phyloP scores from a whole-genome alignment of 257 asterid species.

The Salvia hispanica region DNA sequence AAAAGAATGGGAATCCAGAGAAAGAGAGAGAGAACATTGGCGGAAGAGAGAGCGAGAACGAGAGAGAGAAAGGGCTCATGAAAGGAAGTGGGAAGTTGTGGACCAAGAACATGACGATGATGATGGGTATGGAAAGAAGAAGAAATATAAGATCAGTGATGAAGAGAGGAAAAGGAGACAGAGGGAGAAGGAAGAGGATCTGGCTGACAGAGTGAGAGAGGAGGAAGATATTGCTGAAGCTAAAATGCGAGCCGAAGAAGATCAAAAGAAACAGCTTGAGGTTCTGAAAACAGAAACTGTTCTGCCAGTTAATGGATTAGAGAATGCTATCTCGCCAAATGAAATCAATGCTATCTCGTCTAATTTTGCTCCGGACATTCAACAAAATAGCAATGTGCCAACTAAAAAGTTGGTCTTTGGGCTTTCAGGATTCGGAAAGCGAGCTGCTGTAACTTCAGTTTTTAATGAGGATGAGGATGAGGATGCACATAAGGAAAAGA shows the following conservation, averaged over 20 bases:
- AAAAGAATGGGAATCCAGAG: conserved; percentile 98
- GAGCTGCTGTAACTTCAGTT: conserved; percentile 89
- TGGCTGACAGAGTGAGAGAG: conserved; percentile 76
- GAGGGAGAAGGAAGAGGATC: conserved; percentile 90
- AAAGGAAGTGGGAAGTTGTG: conserved; percentile 74
- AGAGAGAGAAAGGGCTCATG: conserved; percentile 87
- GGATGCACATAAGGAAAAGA: conserved; percentile 90
- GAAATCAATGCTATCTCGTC: conserved; percentile 46
- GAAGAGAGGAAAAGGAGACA: conserved; percentile 89
- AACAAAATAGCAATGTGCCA: conserved; percentile 62
- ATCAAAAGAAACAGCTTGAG: conserved; percentile 65
- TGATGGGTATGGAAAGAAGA: conserved; percentile 76
- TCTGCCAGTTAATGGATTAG: conserved; percentile 49
- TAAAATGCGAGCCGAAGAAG: conserved; percentile 70
- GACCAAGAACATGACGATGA: conserved; percentile 87
- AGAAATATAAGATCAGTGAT: conserved; percentile 77
- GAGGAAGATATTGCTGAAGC: conserved; percentile 86
- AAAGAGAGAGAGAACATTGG: conserved; percentile 87
- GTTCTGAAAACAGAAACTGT: conserved; percentile 45
- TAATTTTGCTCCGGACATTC: conserved; percentile 48
- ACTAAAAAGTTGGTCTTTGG: conserved; percentile 89
- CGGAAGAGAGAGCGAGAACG: conserved; percentile 88
- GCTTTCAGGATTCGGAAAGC: conserved; percentile 80
- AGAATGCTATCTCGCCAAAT: conserved; percentile 42
- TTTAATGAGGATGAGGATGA: conserved; percentile 92